Evolutionary conservation across 2,329 filamentous ascomycete species (phyloP).

Genomic region (Sordariomycetes sp.): DNA sequence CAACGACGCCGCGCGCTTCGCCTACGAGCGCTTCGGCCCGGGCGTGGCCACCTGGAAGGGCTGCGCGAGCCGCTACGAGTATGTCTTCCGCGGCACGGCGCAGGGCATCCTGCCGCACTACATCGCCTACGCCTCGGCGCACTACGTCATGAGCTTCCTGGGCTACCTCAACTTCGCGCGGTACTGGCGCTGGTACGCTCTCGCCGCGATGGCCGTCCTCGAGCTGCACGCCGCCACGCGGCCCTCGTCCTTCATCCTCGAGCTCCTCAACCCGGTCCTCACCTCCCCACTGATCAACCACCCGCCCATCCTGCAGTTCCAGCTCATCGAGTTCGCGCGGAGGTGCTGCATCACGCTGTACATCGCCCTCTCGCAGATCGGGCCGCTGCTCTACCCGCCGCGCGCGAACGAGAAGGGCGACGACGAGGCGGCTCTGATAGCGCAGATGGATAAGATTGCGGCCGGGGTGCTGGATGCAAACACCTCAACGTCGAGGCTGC

Average conservation of each 20-base stretch:
- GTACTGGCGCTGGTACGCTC: conserved; percentile 54
- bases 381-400: conserved; percentile 45
- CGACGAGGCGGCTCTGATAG: conserved; percentile 39
- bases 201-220: conserved; percentile 41
- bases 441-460: conserved; percentile 60
- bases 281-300: conserved; percentile 25
- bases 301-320: conserved; percentile 70
- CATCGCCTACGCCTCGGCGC: conserved; percentile 38
- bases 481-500: conserved; percentile 55
- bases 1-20: conserved; percentile 69
- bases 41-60: conserved; percentile 55
- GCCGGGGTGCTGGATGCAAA: conserved; percentile 49
- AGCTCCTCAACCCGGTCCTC: conserved; percentile 32
- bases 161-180: conserved; percentile 59
- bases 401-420: conserved; percentile 14
- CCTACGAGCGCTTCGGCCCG: conserved; percentile 82
- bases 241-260: conserved; percentile 34
- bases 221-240: conserved; percentile 47
- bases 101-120: conserved; percentile 52
- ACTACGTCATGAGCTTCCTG: conserved; percentile 51
- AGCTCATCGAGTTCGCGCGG: conserved; percentile 65
- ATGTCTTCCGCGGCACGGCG: conserved; percentile 53
- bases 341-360: conserved; percentile 69
- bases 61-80: conserved; percentile 62
- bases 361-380: conserved; percentile 74